Conservation (phyloP, 305 asterid genomes). For the Nicotiana rustica region DNA sequence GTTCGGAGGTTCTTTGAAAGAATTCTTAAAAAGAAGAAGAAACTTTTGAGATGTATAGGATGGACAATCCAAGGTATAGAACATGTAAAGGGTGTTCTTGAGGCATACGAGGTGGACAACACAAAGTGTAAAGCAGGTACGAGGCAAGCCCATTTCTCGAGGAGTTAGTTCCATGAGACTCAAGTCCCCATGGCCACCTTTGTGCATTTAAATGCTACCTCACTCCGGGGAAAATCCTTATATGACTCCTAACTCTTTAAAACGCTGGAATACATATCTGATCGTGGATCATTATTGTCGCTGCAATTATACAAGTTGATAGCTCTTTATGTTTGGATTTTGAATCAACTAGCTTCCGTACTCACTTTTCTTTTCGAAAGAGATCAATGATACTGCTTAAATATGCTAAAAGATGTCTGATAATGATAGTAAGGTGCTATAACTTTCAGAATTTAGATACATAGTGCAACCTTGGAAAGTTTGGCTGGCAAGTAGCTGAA, state of each 20-base stretch:
- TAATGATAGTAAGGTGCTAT: conserved; percentile 26
- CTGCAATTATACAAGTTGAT: background rate
- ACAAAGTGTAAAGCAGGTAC: background rate
- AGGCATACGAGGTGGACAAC: background rate
- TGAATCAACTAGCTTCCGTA: background rate
- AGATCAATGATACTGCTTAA: background rate
- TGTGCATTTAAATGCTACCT: background rate
- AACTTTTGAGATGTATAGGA: background rate
- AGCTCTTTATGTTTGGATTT: background rate
- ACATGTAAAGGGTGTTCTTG: background rate
- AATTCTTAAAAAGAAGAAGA: background rate
- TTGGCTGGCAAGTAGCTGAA: background rate
- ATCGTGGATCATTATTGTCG: background rate
- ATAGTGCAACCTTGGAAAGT: background rate
- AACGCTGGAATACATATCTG: background rate
- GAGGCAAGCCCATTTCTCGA: background rate
- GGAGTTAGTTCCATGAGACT: background rate
- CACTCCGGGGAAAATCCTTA: background rate
- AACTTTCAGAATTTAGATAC: background rate
- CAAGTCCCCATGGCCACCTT: background rate
- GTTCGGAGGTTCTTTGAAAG: background rate
- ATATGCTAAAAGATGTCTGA: background rate
- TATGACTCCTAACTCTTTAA: background rate
- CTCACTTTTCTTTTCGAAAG: background rate
- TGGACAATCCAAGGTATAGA: too few species aligned